These are phyloP conservation scores for Botrytis elliptica DNA, from an alignment of 2,329 filamentous ascomycete species.

Conservation along the genomic window DNA sequence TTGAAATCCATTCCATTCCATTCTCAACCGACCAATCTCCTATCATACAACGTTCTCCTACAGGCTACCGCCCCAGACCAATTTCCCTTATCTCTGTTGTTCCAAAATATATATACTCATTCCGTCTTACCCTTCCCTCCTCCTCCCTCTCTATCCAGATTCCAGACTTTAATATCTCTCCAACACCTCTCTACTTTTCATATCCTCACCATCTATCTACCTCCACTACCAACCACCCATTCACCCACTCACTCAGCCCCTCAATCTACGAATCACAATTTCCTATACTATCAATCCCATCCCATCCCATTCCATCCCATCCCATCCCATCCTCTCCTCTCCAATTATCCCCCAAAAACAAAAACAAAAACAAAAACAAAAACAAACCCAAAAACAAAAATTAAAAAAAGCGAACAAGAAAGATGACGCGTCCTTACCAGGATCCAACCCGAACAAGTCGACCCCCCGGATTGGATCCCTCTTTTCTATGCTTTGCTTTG, in stretches of 20 bases:
- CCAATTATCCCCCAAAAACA: neutral
- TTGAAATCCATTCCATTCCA: neutral
- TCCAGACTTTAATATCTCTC: neutral
- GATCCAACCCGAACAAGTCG: neutral
- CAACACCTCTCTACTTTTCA: neutral
- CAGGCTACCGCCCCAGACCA: neutral
- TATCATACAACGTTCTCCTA: neutral
- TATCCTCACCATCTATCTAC: neutral
- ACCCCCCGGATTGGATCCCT: neutral
- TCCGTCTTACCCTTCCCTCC: neutral
- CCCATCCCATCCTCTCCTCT: neutral
- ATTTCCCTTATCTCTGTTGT: neutral
- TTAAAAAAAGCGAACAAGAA: neutral
- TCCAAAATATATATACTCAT: neutral
- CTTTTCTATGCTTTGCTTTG: neutral
- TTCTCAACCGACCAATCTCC: neutral
- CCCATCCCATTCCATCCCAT: neutral
- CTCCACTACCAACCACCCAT: neutral
- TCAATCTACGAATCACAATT: neutral
- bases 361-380: neutral
- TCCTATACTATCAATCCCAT: accelerated
- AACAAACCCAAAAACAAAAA: neutral
- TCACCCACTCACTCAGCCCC: neutral
- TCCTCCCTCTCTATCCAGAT: neutral
- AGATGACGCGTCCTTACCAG: neutral